Evolutionary conservation across 2,329 filamentous ascomycete genomes (phyloP).

Genomic region (Neofusicoccum ribis): DNA sequence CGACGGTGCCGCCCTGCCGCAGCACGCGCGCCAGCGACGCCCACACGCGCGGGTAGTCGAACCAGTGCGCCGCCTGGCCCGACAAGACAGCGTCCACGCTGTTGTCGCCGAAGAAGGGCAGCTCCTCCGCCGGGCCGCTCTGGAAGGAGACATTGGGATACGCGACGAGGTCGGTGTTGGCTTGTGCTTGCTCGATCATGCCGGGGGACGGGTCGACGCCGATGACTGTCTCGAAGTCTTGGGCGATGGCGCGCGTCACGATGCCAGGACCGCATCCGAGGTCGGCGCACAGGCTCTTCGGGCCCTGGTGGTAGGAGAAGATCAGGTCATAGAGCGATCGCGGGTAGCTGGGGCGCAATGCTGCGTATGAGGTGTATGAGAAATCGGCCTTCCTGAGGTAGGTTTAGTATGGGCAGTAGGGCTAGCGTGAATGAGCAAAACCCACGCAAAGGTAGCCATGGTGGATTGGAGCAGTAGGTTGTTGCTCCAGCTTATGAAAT

Average conservation of each 20-base stretch:
- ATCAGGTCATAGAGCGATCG: conserved; percentile 55
- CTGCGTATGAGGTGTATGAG: conserved; percentile 59
- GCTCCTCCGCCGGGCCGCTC: conserved; percentile 55
- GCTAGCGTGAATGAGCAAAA: neutral
- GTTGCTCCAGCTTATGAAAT: neutral
- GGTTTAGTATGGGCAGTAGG: conserved; percentile 41
- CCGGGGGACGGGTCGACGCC: conserved; percentile 59
- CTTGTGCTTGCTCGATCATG: conserved; percentile 50
- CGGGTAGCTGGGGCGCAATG: conserved; percentile 62
- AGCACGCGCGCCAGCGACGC: conserved; percentile 57
- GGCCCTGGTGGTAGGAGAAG: conserved; percentile 54
- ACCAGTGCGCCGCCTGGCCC: conserved; percentile 67
- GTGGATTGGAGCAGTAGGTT: neutral
- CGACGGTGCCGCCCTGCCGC: conserved; percentile 58
- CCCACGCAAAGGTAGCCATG: conserved; percentile 25
- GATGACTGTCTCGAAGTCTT: conserved; percentile 53
- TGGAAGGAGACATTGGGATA: conserved; percentile 51
- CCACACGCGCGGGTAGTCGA: conserved; percentile 59
- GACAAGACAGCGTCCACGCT: conserved; percentile 55
- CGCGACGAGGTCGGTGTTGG: conserved; percentile 24
- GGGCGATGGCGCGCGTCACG: conserved; percentile 55
- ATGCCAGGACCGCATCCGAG: conserved; percentile 66
- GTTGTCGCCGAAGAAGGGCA: conserved; percentile 51
- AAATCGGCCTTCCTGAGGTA: conserved; percentile 55
- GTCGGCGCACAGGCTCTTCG: conserved; percentile 50